phyloP scores from a whole-genome alignment of 352 stramenopile genomes.

The Globisporangium alternatum region DNA sequence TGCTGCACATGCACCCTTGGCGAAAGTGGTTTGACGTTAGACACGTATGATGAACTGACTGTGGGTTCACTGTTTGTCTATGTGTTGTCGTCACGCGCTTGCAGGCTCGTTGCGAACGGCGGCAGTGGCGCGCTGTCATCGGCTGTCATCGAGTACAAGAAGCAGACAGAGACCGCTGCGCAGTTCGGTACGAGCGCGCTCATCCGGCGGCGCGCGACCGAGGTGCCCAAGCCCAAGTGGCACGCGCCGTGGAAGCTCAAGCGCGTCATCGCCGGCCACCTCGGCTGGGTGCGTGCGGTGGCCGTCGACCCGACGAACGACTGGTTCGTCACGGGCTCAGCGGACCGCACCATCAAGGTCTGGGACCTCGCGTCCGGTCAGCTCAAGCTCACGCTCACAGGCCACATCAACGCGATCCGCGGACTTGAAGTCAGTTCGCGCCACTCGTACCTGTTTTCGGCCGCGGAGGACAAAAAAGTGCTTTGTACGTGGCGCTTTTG shows the following conservation, averaged over 20 bases:
- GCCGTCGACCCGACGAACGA: conserved; percentile 98
- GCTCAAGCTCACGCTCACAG: conserved; percentile 98
- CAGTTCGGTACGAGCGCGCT: conserved; percentile 65
- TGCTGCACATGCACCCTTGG: neutral
- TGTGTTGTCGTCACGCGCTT: neutral
- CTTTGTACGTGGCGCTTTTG: conserved; percentile 53
- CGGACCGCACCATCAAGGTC: conserved; percentile 97
- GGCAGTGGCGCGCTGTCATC: conserved; percentile 21
- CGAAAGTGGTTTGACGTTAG: neutral
- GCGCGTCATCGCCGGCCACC: conserved; percentile 93
- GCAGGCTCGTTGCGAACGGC: conserved; percentile 25
- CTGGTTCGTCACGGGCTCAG: conserved; percentile 97
- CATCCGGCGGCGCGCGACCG: conserved; percentile 69
- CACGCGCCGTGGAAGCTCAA: conserved; percentile 99
- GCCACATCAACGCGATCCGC: conserved; percentile 97
- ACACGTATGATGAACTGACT: neutral
- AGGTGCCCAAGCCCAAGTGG: conserved; percentile 96
- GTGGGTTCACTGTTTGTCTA: neutral
- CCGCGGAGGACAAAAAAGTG: conserved; percentile 99
- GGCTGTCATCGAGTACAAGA: conserved; percentile 65
- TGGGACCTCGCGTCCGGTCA: conserved; percentile 97
- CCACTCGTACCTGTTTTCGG: conserved; percentile 98
- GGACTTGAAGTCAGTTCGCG: conserved; percentile 94
- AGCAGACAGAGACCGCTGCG: conserved; percentile 38
- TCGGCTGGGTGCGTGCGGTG: conserved; percentile 97